Conservation (phyloP, 2,329 filamentous ascomycete genomes). For the Aspergillus eucalypticola region DNA sequence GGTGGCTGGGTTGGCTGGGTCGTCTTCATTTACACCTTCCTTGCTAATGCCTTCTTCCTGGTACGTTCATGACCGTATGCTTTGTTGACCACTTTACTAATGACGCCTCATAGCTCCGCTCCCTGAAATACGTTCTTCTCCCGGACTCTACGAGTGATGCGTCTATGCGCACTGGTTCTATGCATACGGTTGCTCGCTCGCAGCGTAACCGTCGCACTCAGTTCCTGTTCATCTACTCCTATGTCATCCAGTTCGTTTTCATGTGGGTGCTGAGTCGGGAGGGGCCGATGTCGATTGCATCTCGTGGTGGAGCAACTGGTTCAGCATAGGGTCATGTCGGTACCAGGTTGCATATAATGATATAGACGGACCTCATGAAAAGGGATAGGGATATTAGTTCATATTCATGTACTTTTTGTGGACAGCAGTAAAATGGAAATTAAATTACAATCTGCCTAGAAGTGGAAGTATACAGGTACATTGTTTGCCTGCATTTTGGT, state of each 20-base stretch:
- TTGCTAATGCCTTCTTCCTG: conserved; percentile 92
- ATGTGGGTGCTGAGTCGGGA: conserved; percentile 77
- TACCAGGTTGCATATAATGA: conserved; percentile 21
- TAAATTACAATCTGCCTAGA: neutral
- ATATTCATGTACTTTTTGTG: conserved; percentile 5
- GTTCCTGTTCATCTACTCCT: conserved; percentile 92
- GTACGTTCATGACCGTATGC: conserved; percentile 53
- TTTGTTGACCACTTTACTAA: neutral
- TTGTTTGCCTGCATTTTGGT: neutral
- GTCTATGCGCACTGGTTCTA: conserved; percentile 59
- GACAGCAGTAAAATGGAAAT: neutral
- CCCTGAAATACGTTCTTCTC: conserved; percentile 90
- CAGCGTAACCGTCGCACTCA: conserved; percentile 87
- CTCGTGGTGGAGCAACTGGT: conserved; percentile 14
- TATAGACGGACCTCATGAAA: conserved; percentile 25
- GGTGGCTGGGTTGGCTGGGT: conserved; percentile 87
- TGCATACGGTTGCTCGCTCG: conserved; percentile 73
- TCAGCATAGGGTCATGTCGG: conserved; percentile 15
- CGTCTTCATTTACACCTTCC: conserved; percentile 86
- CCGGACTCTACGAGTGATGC: conserved; percentile 73
- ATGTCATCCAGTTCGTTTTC: conserved; percentile 88
- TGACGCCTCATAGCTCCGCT: conserved; percentile 68
- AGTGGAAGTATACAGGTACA: no score
- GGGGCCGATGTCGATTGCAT: conserved; percentile 39
- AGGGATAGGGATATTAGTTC: conserved; percentile 8